Conservation (phyloP, 305 asterid genomes). For the Solanum chacoense region DNA sequence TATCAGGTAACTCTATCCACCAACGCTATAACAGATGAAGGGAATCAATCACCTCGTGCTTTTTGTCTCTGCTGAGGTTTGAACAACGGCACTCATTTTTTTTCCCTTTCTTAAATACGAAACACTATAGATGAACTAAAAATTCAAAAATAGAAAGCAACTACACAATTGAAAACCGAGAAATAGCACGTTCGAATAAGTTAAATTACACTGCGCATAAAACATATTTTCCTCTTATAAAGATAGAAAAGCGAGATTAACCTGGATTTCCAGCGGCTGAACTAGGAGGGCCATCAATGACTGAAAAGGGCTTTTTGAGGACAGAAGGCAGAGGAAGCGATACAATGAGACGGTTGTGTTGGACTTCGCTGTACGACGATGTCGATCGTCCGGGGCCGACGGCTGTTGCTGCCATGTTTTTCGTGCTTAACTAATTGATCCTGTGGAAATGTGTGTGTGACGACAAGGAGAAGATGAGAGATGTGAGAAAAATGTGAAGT, state of each 20-base stretch:
- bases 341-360: slow-evolving; percentile 35
- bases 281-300: slow-evolving; percentile 43
- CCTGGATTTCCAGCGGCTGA: slow-evolving; percentile 62
- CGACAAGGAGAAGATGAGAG: not conserved
- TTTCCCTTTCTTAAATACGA: not conserved
- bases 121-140: not conserved
- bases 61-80: not conserved
- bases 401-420: not conserved
- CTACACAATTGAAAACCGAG: not conserved
- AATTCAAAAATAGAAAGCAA: not conserved
- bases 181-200: not conserved
- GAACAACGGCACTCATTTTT: not conserved
- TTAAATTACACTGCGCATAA: too few species aligned
- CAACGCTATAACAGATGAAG: not conserved
- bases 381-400: slow-evolving; percentile 24
- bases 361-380: slow-evolving; percentile 39
- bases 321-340: slow-evolving; percentile 45
- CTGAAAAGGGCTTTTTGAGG: slow-evolving; percentile 30
- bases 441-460: not conserved
- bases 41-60: not conserved
- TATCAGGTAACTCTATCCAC: not conserved
- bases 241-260: not conserved
- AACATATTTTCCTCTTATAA: not conserved
- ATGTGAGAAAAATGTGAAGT: not conserved
- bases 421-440: not conserved